Conservation (phyloP, 1,139 yeast genomes). For the Taiozyma sp. region DNA sequence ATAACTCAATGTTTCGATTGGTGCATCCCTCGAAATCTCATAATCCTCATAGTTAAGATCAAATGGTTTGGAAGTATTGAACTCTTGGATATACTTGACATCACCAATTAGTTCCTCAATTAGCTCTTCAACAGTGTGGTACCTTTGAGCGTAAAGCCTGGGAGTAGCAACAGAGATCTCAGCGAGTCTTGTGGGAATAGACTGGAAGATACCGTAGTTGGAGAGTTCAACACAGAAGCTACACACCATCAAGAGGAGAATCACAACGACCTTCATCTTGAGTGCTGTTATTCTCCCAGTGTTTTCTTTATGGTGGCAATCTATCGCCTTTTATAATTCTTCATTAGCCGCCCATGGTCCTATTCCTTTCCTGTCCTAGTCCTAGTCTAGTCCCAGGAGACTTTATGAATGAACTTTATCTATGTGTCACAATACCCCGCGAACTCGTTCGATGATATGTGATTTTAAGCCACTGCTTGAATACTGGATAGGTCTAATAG, state of each 20-base stretch:
- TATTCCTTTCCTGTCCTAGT: not conserved
- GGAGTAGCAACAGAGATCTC: not conserved
- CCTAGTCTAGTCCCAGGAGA: not conserved
- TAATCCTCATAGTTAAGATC: conserved; percentile 6
- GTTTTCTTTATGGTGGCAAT: not conserved
- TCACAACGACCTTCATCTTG: not conserved
- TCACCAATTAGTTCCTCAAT: conserved; percentile 2
- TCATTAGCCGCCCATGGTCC: not conserved
- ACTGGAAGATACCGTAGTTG: not conserved
- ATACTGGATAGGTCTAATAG: not conserved
- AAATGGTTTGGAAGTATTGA: conserved; percentile 4
- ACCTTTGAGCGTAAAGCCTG: conserved; percentile 3
- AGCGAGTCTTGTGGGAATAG: not conserved
- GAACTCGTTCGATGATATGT: not conserved
- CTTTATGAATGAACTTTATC: not conserved
- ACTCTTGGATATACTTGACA: conserved; percentile 4
- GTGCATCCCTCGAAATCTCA: not conserved
- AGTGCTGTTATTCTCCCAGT: not conserved
- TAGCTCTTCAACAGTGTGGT: conserved; percentile 3
- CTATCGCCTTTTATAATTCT: not conserved
- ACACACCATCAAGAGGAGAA: not conserved
- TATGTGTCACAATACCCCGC: not conserved
- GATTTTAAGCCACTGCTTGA: not conserved
- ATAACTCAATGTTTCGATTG: not conserved
- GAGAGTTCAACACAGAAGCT: not conserved